phyloP scores from a whole-genome alignment of 257 asterid species.

The Nemophila menziesii region DNA sequence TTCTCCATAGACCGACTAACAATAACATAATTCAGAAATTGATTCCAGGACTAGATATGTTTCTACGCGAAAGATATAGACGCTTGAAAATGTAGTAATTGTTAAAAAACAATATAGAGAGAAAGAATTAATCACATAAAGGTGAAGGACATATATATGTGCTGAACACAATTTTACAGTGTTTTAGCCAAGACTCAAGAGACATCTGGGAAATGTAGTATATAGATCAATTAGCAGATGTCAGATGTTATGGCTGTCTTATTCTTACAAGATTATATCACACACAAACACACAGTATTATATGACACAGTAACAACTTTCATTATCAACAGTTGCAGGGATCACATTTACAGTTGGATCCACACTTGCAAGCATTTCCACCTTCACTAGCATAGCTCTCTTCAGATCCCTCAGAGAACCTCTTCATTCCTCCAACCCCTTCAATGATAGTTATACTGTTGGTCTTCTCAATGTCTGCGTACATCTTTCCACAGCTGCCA shows the following conservation, averaged over 20 bases:
- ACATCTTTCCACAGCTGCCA: constrained; percentile 7
- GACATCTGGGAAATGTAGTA: neutral
- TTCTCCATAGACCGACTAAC: no score
- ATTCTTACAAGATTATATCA: neutral
- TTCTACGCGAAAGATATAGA: no score
- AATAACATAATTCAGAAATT: no score
- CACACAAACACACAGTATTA: neutral
- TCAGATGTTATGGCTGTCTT: neutral
- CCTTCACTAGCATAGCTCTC: constrained; percentile 25
- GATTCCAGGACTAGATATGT: no score
- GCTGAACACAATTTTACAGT: neutral
- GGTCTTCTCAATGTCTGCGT: constrained; percentile 19
- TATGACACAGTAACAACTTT: neutral
- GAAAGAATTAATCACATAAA: no score
- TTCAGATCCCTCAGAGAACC: constrained; percentile 17
- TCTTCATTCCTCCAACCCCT: constrained; percentile 19
- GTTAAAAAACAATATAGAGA: no score
- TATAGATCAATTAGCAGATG: neutral
- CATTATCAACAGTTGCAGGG: constrained; percentile 25
- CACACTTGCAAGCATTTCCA: constrained; percentile 30
- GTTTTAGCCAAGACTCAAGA: neutral
- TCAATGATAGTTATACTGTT: constrained; percentile 9
- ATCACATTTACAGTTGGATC: constrained; percentile 24
- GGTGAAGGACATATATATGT: no score
- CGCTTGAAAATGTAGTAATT: no score